Evolutionary conservation across 1,284 basidiomycete species (phyloP).

Genomic region (Heterobasidion occidentale): DNA sequence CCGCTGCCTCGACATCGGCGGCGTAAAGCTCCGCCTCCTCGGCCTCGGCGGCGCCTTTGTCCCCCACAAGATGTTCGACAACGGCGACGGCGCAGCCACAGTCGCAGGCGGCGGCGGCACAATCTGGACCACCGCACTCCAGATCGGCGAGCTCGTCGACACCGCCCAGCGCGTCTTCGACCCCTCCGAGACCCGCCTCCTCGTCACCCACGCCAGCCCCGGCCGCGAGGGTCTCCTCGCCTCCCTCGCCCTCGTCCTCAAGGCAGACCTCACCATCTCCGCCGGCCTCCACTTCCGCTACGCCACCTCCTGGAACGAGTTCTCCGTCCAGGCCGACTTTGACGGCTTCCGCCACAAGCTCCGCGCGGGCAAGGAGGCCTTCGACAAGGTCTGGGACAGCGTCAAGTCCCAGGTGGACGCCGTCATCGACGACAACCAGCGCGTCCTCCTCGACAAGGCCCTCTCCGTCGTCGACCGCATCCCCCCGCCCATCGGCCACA

Average conservation of each 20-base stretch:
- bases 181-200: conserved; percentile 86
- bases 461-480: conserved; percentile 79
- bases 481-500: conserved; percentile 53
- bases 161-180: conserved; percentile 95
- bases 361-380: conserved; percentile 69
- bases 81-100: conserved; percentile 89
- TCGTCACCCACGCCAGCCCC: conserved; percentile 89
- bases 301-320: conserved; percentile 94
- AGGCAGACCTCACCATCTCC: conserved; percentile 92
- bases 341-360: conserved; percentile 88
- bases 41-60: conserved; percentile 96
- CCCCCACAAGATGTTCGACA: conserved; percentile 96
- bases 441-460: conserved; percentile 85
- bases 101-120: conserved; percentile 97
- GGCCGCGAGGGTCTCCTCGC: conserved; percentile 91
- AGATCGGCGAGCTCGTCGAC: conserved; percentile 97
- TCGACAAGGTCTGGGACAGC: conserved; percentile 90
- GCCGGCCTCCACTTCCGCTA: conserved; percentile 98
- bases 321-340: conserved; percentile 86
- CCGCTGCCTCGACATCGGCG: conserved; percentile 85
- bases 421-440: conserved; percentile 89
- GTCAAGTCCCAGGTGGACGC: conserved; percentile 89
- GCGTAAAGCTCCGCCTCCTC: conserved; percentile 87
- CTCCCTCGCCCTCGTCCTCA: conserved; percentile 84
- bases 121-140: conserved; percentile 98